Base-by-base conservation (phyloP, 2,329 filamentous ascomycete genomes). In the Trichoderma koningiopsis region DNA sequence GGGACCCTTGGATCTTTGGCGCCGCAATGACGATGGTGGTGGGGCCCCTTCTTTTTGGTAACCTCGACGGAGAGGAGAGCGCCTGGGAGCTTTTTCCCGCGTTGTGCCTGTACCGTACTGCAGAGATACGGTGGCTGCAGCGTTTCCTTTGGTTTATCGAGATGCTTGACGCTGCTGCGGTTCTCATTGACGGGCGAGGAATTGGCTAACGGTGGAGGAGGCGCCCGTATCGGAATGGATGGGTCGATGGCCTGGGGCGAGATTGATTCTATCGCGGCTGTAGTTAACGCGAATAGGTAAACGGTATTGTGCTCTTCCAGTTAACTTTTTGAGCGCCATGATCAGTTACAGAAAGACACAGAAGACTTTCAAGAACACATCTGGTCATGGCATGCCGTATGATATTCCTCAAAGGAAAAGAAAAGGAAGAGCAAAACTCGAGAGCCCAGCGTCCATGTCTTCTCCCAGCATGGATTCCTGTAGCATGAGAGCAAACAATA, bases 11-110 rank as follows among this genome's bases (percentile, higher is more conserved):
- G 7, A 49, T 65, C 60, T 57, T 64, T 70, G 55, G 67, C 70
- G 70, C 70, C 70, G 24, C 70, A 64, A 71, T 71, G 70, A 71
- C 70, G 70, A 71, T 55, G 43, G 40, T 33, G 55, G 70, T 70
- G 70, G 70, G 52, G 68, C 62, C 63, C 27, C 3, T 19, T 43
- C 11, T 35, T 35, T 35, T n/a, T 43, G 40, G 40, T n/a, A 24
- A 43, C 40, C 37, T 43, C 19, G 40, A 43, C 40, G 40, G 40
- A 7, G 40, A 31, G 33, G 27, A 31, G 16, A 53, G 3, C n/a
- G 10, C 47, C 22, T 7, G 16, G 40, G 16, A 43, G 40, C 40
- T n/a, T 43, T n/a, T 43, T n/a, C 3, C 16, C 7, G 40, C 19
- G 19, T 43, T 43, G 40, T 43, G 31, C 60, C 40, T 49, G 40